phyloP scores from a whole-genome alignment of 2,329 filamentous ascomycete species.

The Exophiala oligosperma region DNA sequence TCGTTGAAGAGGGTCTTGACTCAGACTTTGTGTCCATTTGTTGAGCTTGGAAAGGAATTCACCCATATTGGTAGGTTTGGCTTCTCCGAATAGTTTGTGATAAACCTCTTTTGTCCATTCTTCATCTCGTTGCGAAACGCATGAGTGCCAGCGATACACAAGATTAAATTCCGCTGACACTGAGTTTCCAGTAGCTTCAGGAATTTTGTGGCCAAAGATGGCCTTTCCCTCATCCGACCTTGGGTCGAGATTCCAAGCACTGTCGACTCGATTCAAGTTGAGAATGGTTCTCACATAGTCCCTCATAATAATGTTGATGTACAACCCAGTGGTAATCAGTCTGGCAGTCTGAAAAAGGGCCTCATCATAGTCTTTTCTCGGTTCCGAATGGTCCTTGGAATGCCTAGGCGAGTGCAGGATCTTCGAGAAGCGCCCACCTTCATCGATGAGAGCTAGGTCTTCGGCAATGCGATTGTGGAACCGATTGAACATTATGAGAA shows the following conservation, averaged over 20 bases:
- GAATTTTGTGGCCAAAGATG: constrained; percentile 45
- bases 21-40: constrained; percentile 43
- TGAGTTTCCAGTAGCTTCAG: constrained; percentile 63
- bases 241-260: constrained; percentile 64
- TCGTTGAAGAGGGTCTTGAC: constrained; percentile 48
- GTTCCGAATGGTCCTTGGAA: constrained; percentile 38
- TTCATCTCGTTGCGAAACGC: constrained; percentile 61
- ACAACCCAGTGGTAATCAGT: constrained; percentile 55
- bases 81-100: constrained; percentile 46
- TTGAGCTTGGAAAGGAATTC: constrained; percentile 43
- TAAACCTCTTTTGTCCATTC: constrained; percentile 61
- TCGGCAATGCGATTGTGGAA: constrained; percentile 71
- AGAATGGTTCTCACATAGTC: constrained; percentile 65
- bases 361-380: constrained; percentile 47
- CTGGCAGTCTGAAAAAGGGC: constrained; percentile 59
- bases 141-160: constrained; percentile 66
- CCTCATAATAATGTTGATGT: constrained; percentile 56
- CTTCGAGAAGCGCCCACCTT: constrained; percentile 57
- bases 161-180: constrained; percentile 69
- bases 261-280: constrained; percentile 60
- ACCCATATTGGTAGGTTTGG: constrained; percentile 37
- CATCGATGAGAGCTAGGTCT: constrained; percentile 65
- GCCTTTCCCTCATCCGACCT: constrained; percentile 58
- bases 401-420: constrained; percentile 13
- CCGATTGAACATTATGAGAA: constrained; percentile 67